Conservation (phyloP, 2,329 filamentous ascomycete species). For the Stromatinia cepivora region DNA sequence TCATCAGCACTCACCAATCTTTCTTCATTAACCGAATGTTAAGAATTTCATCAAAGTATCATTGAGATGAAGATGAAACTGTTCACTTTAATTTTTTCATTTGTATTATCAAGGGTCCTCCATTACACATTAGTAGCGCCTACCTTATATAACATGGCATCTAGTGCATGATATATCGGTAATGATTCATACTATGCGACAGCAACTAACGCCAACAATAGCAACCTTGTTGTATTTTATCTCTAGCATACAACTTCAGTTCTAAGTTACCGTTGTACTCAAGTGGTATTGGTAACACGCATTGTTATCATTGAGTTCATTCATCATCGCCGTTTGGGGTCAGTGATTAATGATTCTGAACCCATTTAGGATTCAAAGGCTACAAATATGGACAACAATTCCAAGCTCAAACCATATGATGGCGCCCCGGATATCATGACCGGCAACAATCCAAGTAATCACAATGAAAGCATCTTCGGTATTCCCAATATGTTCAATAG, state of each 20-base stretch:
- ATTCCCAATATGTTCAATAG: constrained; percentile 9
- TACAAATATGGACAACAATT: background rate
- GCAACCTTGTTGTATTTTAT: background rate
- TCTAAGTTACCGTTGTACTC: too few species aligned
- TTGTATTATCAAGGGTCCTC: background rate
- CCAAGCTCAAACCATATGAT: background rate
- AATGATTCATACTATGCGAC: background rate
- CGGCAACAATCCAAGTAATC: background rate
- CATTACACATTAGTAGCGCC: background rate
- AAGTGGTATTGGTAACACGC: background rate
- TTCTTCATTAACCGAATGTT: constrained; percentile 4
- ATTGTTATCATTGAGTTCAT: background rate
- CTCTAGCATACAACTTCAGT: background rate
- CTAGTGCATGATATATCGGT: background rate
- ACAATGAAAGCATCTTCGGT: constrained; percentile 1
- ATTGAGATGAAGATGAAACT: background rate
- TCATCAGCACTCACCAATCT: constrained; percentile 12
- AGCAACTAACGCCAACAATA: background rate
- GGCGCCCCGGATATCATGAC: too few species aligned
- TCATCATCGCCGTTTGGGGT: background rate
- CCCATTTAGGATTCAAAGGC: background rate
- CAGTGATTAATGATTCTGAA: background rate
- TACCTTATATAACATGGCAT: background rate
- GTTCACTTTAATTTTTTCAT: background rate
- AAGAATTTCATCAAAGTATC: background rate